Evolutionary conservation across 352 stramenopile species (phyloP).

Genomic region (Phytophthora ramorum): DNA sequence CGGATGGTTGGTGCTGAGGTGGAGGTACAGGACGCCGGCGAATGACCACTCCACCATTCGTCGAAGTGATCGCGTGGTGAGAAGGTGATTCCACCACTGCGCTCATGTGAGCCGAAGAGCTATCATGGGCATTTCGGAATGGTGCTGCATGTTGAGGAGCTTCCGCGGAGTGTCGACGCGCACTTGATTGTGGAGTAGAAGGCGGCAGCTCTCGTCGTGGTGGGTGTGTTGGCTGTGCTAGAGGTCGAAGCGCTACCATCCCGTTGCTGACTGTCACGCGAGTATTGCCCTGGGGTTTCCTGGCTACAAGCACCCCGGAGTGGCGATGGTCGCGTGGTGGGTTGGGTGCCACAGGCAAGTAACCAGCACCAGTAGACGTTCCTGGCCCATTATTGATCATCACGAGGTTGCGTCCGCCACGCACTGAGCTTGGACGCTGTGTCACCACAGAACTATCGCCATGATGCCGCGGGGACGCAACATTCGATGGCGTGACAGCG

Average conservation of each 20-base stretch:
- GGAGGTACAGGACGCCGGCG: slow-evolving; percentile 19
- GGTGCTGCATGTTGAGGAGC: slow-evolving; percentile 3
- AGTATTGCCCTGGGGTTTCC: slow-evolving; percentile 21
- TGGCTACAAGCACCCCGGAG: slow-evolving; percentile 16
- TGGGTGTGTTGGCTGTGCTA: slow-evolving; percentile 26
- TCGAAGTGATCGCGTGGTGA: slow-evolving; percentile 22
- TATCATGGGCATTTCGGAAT: slow-evolving; percentile 13
- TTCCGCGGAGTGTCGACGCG: slow-evolving; percentile 26
- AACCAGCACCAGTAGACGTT: slow-evolving; percentile 11
- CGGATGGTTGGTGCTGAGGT: slow-evolving; percentile 13
- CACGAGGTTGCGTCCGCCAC: slow-evolving; percentile 59
- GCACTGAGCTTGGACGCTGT: slow-evolving; percentile 53
- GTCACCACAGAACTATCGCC: not conserved
- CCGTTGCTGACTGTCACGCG: slow-evolving; percentile 35
- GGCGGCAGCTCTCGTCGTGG: slow-evolving; percentile 30
- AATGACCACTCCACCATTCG: slow-evolving; percentile 33
- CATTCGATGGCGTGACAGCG: slow-evolving; percentile 16
- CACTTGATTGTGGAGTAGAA: slow-evolving; percentile 9
- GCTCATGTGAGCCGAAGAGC: slow-evolving; percentile 6
- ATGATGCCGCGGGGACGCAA: slow-evolving; percentile 9
- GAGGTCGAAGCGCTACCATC: slow-evolving; percentile 34
- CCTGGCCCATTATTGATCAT: slow-evolving; percentile 36
- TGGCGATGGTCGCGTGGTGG: slow-evolving; percentile 32
- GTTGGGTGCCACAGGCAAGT: slow-evolving; percentile 31
- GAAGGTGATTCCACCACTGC: slow-evolving; percentile 7